phyloP scores from a whole-genome alignment of 108 stramenopile genomes.

The Skeletonema grethae region DNA sequence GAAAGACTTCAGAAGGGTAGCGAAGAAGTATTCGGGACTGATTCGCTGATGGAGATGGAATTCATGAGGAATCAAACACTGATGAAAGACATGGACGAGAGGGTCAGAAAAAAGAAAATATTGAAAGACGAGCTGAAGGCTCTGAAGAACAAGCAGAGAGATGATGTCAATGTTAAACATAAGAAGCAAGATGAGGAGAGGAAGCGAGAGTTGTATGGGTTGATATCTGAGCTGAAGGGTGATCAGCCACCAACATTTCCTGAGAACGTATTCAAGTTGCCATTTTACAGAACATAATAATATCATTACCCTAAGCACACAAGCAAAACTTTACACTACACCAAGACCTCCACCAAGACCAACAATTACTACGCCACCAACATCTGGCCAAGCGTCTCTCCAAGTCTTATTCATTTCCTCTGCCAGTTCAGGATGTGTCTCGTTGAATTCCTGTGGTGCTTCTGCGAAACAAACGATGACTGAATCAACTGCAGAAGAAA shows the following conservation, averaged over 20 bases:
- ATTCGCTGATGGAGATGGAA: conserved; percentile 37
- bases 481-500: conserved; percentile 74
- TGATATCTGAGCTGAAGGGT: conserved; percentile 17
- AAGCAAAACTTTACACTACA: conserved; percentile 9
- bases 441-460: conserved; percentile 37
- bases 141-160: conserved; percentile 15
- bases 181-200: conserved; percentile 10
- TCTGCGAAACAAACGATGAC: conserved; percentile 87
- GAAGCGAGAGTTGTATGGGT: conserved; percentile 8
- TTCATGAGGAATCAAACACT: conserved; percentile 36
- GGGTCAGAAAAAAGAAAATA: conserved; percentile 30
- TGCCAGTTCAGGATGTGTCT: conserved; percentile 37
- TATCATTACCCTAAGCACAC: neutral
- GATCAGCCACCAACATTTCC: conserved; percentile 36
- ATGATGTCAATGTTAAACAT: neutral
- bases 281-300: conserved; percentile 14
- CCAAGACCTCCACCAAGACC: conserved; percentile 30
- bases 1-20: conserved; percentile 38
- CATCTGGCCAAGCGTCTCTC: conserved; percentile 31
- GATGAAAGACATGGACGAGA: conserved; percentile 41
- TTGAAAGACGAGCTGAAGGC: conserved; percentile 34
- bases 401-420: conserved; percentile 41
- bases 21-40: conserved; percentile 35
- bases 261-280: conserved; percentile 18
- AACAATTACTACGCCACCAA: conserved; percentile 20